Evolutionary conservation across 495 filamentous ascomycete genomes (phyloP).

Genomic region (Delitschia confertaspora): DNA sequence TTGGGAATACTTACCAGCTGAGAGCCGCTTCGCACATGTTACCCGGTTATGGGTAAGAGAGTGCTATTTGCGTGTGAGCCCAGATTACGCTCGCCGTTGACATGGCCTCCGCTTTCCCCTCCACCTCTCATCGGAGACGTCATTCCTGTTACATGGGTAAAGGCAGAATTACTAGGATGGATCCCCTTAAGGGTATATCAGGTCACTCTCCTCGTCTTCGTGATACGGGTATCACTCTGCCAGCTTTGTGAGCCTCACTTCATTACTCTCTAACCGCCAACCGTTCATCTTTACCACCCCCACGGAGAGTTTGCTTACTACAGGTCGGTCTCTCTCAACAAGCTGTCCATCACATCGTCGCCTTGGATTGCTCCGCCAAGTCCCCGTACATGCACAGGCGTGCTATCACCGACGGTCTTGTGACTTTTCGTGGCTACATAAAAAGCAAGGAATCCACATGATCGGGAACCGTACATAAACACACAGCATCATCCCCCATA

Average conservation of each 20-base stretch:
- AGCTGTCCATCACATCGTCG: slow-evolving; percentile 7
- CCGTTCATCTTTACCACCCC: slow-evolving; percentile 18
- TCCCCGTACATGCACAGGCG: slow-evolving; percentile 14
- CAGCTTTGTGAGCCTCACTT: slow-evolving; percentile 11
- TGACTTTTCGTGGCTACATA: slow-evolving; percentile 15
- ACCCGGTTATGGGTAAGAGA: too few relatives aligned
- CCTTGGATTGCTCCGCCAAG: slow-evolving; percentile 25
- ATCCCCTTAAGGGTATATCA: slow-evolving; percentile 26
- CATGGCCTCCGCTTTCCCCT: slow-evolving; percentile 23
- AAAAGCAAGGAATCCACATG: slow-evolving; percentile 19
- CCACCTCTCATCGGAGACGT: slow-evolving; percentile 15
- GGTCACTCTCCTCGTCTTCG: slow-evolving; percentile 13
- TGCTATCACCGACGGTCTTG: slow-evolving; percentile 21
- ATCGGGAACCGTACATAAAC: slow-evolving; percentile 20
- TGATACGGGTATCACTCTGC: slow-evolving; percentile 8
- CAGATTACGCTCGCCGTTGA: slow-evolving; percentile 9
- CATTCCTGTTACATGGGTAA: slow-evolving; percentile 15
- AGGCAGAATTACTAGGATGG: too few relatives aligned
- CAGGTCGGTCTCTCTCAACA: slow-evolving; percentile 14
- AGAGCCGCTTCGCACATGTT: too few relatives aligned
- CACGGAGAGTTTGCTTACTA: slow-evolving; percentile 22
- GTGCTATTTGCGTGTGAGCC: background rate
- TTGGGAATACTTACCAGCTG: too few relatives aligned
- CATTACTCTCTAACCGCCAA: slow-evolving; percentile 1
- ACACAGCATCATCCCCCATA: too few relatives aligned